Percentiles rank a stretch among this genome's conserved stretches.
These are phyloP conservation scores for Strobilomyces confusus DNA, from an alignment of 768 basidiomycete species.

Conservation along the genomic window DNA sequence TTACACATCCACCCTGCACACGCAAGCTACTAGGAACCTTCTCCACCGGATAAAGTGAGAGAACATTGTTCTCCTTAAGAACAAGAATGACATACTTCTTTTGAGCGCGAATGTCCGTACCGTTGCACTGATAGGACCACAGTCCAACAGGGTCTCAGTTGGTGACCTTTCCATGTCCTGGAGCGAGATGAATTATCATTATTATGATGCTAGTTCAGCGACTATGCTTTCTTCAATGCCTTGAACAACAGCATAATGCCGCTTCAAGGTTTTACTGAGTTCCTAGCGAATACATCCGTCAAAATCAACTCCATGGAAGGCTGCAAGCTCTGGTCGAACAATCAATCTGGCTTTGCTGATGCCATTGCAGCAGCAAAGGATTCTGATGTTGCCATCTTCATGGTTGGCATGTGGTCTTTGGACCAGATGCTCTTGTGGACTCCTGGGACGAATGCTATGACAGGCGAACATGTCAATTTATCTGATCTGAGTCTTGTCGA, in stretches of 20 bases:
- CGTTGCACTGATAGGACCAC: constrained; percentile 62
- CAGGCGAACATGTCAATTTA: constrained; percentile 66
- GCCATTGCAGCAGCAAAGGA: constrained; percentile 50
- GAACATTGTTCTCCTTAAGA: constrained; percentile 60
- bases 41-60: constrained; percentile 53
- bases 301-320: constrained; percentile 64
- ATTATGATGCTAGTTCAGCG: constrained; percentile 43
- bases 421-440: constrained; percentile 42
- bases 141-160: constrained; percentile 55
- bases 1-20: constrained; percentile 52
- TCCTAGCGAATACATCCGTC: constrained; percentile 45
- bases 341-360: constrained; percentile 29
- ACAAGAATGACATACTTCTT: constrained; percentile 48
- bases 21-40: constrained; percentile 44
- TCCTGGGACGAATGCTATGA: constrained; percentile 64
- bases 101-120: constrained; percentile 46
- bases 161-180: constrained; percentile 12
- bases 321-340: constrained; percentile 66
- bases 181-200: background rate
- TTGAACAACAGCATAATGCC: constrained; percentile 46
- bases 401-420: constrained; percentile 48
- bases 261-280: constrained; percentile 56
- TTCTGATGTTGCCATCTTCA: constrained; percentile 61
- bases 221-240: constrained; percentile 70
- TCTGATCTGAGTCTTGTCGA: constrained; percentile 61